Evolutionary conservation across 164 flowering plant genomes (phyloP), one percentile per base, ranked within the genome.

Genomic region (Saururus chinensis): DNA sequence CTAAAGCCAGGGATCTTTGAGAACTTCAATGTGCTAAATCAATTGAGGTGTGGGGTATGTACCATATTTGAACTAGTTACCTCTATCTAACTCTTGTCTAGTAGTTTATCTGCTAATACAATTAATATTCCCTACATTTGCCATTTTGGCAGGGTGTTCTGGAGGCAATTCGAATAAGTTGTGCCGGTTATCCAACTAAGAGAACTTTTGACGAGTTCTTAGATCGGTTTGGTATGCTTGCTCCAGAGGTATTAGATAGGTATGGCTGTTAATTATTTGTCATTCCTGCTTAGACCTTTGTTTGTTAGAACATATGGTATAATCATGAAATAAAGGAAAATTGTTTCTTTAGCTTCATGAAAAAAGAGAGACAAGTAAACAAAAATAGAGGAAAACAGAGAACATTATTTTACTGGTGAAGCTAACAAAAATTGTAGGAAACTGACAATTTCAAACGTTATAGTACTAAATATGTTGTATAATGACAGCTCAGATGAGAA

Each of bases 151-250:
- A 87, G 93, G 91, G 88, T 68, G 96, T 85, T 25, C 74, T 86
- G 20, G 96, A 88, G 69, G 96, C 96, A 53, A 86, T 88, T 51
- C 77, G 92, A 63, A 88, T 88, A 55, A 88, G 96, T 59, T 88
- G 96, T 74, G 96, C 96, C 17, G 96, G 96, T 14, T 88, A 86
- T 74, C 96, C 96, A 59, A 88, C 92, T 21, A 82, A 78, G 76
- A 77, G 87, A 74, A 74, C 86, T 59, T 88, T 88, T 66, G 85
- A 80, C 68, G 96, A 86, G 79, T 88, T 88, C 72, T 76, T 86
- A 51, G 83, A 78, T 59, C 90, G 96, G 7, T 88, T 88, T 67
- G 90, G 87, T 53, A 79, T 83, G 81, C 80, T 88, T 16, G 82
- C 80, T 53, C 82, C 92, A 53, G 90, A 84, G 59, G 75, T 80